Evolutionary conservation across 2,329 filamentous ascomycete genomes (phyloP), one percentile per base, ranked within the genome.

Genomic region (Colletotrichum chlorophyti): DNA sequence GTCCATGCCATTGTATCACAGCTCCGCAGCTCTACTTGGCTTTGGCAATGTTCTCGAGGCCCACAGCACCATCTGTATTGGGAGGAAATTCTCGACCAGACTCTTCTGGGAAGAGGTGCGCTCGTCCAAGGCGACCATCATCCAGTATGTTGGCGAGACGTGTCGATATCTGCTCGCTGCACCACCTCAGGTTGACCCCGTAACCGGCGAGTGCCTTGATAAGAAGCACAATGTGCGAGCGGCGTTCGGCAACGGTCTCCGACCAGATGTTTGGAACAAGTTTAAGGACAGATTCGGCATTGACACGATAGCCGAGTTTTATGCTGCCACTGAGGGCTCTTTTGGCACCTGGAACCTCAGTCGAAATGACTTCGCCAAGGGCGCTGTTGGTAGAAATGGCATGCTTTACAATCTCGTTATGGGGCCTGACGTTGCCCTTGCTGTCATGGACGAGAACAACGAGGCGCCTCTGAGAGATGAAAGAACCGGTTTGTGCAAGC

Each of bases 1-100:
- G 88, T 88, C 88, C 54, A 96, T 97, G 91, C 93, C 93, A 0
- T 80, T 97, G 6, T 96, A 97, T 69, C 93, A 97, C 76, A 89
- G 89, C 35, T 91, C 92, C 0, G 93, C 90, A 11, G 77, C 85
- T 5, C 65, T 95, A 6, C 80, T 96, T 38, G 91, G 88, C 21
- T 83, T 93, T 55, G 72, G 81, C 43, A 79, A 85, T 42, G 82
- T 84, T 21, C 71, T 95, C 27, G 71, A 81, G 51, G 73, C 75
- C 1, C 89, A 88, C 37, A 82, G 80, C 32, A 90, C 91, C 0
- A 76, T 93, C 48, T 84, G 90, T 23, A 74, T 96, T 14, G 90
- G 90, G 42, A 86, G 85, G 65, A 91, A 89, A 66, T 96, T 96
- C 76, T 93, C 90, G 3, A 90, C 89, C 3, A 83, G 83, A 61